These are phyloP conservation scores for Lentinula lateritia DNA, from an alignment of 768 basidiomycete genomes.

Conservation along the genomic window DNA sequence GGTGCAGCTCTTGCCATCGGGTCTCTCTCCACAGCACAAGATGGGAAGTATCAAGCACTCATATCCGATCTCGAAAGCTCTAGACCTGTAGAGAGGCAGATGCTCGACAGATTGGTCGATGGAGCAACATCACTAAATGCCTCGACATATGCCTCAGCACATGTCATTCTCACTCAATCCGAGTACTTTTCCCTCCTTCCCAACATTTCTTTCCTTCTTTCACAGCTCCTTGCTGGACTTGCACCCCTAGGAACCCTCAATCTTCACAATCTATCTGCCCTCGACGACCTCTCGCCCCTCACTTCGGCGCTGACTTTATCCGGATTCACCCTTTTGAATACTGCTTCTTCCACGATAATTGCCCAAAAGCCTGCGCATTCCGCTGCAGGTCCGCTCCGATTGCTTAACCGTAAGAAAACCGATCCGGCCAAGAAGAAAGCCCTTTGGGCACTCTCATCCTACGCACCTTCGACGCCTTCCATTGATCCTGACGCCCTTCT, in stretches of 20 bases:
- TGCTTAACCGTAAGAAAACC: conserved; percentile 46
- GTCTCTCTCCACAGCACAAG: conserved; percentile 69
- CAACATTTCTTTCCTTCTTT: conserved; percentile 49
- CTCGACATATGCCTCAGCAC: conserved; percentile 56
- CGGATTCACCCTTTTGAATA: conserved; percentile 59
- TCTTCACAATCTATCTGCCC: conserved; percentile 46
- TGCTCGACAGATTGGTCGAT: conserved; percentile 79
- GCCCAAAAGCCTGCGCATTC: conserved; percentile 66
- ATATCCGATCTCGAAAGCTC: conserved; percentile 53
- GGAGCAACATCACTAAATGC: conserved; percentile 55
- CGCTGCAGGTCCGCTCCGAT: conserved; percentile 31
- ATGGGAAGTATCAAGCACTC: conserved; percentile 73
- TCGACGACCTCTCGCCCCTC: conserved; percentile 35
- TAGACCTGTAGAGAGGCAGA: conserved; percentile 64
- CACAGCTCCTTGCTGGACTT: conserved; percentile 55
- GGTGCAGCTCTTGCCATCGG: conserved; percentile 69
- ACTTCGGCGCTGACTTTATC: conserved; percentile 56
- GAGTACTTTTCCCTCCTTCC: conserved; percentile 59
- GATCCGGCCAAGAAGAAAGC: conserved; percentile 80
- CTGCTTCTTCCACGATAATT: conserved; percentile 39
- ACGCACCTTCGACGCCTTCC: conserved; percentile 56
- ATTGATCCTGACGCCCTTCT: conserved; percentile 84
- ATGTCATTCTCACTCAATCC: conserved; percentile 56
- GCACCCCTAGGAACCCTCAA: conserved; percentile 65
- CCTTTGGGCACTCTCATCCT: conserved; percentile 68